Evolutionary conservation across 352 stramenopile species (phyloP).

Genomic region (Phytophthora boehmeriae): DNA sequence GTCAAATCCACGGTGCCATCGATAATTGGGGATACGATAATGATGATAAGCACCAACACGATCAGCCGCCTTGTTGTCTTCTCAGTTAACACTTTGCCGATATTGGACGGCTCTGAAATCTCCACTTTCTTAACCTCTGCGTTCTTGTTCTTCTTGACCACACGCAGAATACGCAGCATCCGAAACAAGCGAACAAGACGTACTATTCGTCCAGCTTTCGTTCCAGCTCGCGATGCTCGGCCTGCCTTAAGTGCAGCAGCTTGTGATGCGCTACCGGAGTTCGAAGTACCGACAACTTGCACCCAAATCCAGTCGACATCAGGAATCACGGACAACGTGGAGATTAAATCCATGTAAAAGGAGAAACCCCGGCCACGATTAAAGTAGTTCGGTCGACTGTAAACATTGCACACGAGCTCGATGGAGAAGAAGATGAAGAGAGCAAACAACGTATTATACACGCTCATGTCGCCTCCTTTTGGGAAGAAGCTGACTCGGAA

Average conservation of each 20-base stretch:
- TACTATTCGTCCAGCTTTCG: conserved; percentile 91
- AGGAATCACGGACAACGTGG: conserved; percentile 92
- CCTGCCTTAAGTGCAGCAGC: conserved; percentile 82
- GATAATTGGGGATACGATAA: conserved; percentile 86
- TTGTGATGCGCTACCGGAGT: conserved; percentile 38
- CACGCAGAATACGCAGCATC: conserved; percentile 87
- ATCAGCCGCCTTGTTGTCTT: conserved; percentile 94
- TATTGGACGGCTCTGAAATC: conserved; percentile 91
- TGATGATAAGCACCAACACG: conserved; percentile 89
- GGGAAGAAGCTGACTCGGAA: conserved; percentile 73
- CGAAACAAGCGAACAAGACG: conserved; percentile 91
- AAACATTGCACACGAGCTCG: conserved; percentile 73
- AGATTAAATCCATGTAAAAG: conserved; percentile 95
- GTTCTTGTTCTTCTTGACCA: conserved; percentile 84
- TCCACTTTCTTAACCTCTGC: conserved; percentile 57
- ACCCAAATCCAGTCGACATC: conserved; percentile 90
- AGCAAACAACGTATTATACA: conserved; percentile 87
- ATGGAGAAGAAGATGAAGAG: conserved; percentile 78
- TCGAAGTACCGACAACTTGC: conserved; percentile 47
- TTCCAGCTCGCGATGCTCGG: conserved; percentile 83
- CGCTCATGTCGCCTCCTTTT: conserved; percentile 60
- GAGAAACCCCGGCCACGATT: conserved; percentile 73
- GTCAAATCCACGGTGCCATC: conserved; percentile 73
- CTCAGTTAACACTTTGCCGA: conserved; percentile 95
- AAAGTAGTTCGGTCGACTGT: conserved; percentile 82